Base-by-base conservation (phyloP, 2,329 filamentous ascomycete genomes). In the Leptoxyphium fumago region DNA sequence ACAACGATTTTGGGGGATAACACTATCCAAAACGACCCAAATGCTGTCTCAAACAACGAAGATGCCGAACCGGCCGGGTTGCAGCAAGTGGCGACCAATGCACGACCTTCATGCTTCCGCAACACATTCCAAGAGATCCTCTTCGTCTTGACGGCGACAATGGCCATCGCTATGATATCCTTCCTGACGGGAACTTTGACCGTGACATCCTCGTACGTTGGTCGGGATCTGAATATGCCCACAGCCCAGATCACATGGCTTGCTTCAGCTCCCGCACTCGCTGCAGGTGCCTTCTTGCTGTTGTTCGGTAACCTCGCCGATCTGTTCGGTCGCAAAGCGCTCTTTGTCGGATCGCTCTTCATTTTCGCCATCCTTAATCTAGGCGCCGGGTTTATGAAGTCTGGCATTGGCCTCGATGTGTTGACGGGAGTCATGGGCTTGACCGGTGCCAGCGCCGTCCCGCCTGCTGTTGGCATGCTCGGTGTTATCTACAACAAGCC, bases 191-290 rank as follows among this genome's bases (percentile, higher is more conserved):
- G 78, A 10, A 66, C 71, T 4, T 69, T 75, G 4, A 70, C 77
- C 2, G 78, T 81, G 46, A 75, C 80, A 47, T 77, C 76, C 1
- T 73, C 73, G 1, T 73, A 73, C 42, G 77, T 81, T 40, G 76
- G 72, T 2, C 55, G 60, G 11, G 74, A 80, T 47, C 58, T 82
- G 44, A 55, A 66, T 39, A 82, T 83, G 78, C 74, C 71, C 2
- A 75, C 73, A 40, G 74, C 77, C 1, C 70, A 84, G 53, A 73
- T 83, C 18, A 79, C 78, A 1, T 83, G 79, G 78, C 77, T 82
- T 47, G 70, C 69, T 40, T 77, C 77, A 7, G 71, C 77, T n/a
- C 68, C 73, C 34, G 73, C 74, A 64, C 66, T 84, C 13, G 74
- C 73, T 1, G 74, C 74, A 30, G 78, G 78, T 6, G 71, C 78